These are phyloP conservation scores for Croton laevigatus DNA, from an alignment of 441 rosid genomes.

Conservation along the genomic window DNA sequence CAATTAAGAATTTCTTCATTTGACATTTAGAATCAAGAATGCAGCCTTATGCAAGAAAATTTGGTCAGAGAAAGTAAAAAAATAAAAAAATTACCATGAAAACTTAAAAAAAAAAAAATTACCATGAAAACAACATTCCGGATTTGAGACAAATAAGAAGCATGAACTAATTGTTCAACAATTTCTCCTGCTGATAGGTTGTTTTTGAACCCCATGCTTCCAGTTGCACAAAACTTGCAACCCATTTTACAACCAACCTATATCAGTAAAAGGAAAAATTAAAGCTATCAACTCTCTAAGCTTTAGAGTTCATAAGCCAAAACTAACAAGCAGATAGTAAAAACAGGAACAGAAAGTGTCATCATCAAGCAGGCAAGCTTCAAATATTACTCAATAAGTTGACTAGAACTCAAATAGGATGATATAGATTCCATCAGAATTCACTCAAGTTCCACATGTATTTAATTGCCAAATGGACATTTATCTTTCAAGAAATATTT, in stretches of 20 bases:
- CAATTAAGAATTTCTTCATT: not conserved
- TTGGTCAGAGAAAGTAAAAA: not conserved
- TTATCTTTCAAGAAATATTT: not conserved
- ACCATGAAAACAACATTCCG: constrained; percentile 97
- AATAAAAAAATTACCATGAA: constrained; percentile 86
- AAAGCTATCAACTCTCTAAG: not conserved
- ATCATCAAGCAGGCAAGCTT: not conserved
- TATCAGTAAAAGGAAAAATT: constrained; percentile 2
- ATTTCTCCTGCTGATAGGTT: constrained; percentile 88
- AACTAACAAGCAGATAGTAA: not conserved
- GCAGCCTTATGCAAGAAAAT: not conserved
- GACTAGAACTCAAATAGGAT: not conserved
- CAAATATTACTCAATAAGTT: not conserved
- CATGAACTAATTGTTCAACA: constrained; percentile 92
- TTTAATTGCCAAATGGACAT: not conserved
- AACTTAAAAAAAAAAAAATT: no score
- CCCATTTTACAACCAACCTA: constrained; percentile 99
- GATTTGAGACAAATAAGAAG: constrained; percentile 65
- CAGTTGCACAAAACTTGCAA: constrained; percentile 96
- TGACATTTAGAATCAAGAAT: not conserved
- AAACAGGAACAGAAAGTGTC: not conserved
- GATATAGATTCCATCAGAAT: not conserved
- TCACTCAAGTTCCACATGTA: not conserved
- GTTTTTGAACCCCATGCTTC: constrained; percentile 91
- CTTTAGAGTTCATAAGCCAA: not conserved